phyloP scores from a whole-genome alignment of 345 rosid species.

The Turritis glabra region DNA sequence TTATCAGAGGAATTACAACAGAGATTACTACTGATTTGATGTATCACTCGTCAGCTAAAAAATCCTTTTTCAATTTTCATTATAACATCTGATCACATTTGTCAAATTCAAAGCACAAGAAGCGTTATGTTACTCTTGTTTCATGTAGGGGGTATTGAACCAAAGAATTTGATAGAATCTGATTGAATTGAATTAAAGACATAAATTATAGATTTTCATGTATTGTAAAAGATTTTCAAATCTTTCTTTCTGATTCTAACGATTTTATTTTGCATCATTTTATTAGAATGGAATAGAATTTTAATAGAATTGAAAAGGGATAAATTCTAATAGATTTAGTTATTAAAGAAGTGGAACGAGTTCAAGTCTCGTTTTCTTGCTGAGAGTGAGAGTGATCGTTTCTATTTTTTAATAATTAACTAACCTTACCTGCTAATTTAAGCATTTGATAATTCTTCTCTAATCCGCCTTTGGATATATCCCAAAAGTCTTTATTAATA shows the following conservation, averaged over 20 bases:
- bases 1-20: constrained; percentile 21
- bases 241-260: too few species aligned
- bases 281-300: too few species aligned
- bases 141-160: too few species aligned
- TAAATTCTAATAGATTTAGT: neutral
- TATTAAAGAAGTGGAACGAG: constrained; percentile 24
- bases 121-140: neutral
- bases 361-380: constrained; percentile 38
- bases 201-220: too few species aligned
- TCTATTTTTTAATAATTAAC: neutral
- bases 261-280: neutral
- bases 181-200: too few species aligned
- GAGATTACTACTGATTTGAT: constrained; percentile 1
- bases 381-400: constrained; percentile 11
- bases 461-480: neutral
- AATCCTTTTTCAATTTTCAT: neutral
- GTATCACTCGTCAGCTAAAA: neutral
- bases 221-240: too few species aligned
- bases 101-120: neutral
- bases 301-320: too few species aligned
- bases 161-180: too few species aligned
- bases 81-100: neutral
- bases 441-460: too few species aligned
- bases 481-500: neutral
- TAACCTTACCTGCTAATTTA: neutral